Evolutionary conservation across 352 stramenopile genomes (phyloP), one percentile per base, ranked within the genome.

Genomic region (Aphanomyces cochlioides): DNA sequence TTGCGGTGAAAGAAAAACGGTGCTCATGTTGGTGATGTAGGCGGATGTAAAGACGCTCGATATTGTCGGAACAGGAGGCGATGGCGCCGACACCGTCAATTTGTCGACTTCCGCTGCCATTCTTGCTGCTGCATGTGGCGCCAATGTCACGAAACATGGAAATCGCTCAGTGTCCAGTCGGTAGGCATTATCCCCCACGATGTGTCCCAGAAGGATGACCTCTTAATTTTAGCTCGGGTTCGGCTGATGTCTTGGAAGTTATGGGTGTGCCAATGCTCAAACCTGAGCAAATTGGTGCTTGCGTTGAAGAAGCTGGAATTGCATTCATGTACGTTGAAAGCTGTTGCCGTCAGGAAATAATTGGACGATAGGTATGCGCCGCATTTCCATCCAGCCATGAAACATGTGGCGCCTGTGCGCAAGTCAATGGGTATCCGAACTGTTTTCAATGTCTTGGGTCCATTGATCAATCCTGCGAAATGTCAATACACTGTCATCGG

Each of bases 41-140:
- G 37, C 48, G 66, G 28, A 70, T 57, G 10, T 56, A 37, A 95
- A 95, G 41, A 87, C 98, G 40, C 81, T 99, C 12, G 97, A 99
- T 78, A 99, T 99, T 74, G 97, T 99, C 17, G 97, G 97, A 56
- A 99, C 97, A 3, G 97, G 97, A 58, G 97, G 97, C 58, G 97
- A 99, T 75, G 97, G 97, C 58, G 96, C 96, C 40, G 90, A 99
- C 78, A 99, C 97, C 0, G 98, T 99, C 72, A 99, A 99, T 76
- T 90, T 99, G 67, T 98, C 89, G 50, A 99, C 97, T 0, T 95
- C 96, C 0, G 91, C 90, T 5, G 91, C 96, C 1, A 91, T 99
- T 10, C 73, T 99, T 15, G 92, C 94, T 2, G 96, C 97, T 1
- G 94, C 97, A 0, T 98, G 89, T 71, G 97, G 97, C 17, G 86